Base-by-base conservation (phyloP, 306 rosid species). In the Dalbergia oliveri region DNA sequence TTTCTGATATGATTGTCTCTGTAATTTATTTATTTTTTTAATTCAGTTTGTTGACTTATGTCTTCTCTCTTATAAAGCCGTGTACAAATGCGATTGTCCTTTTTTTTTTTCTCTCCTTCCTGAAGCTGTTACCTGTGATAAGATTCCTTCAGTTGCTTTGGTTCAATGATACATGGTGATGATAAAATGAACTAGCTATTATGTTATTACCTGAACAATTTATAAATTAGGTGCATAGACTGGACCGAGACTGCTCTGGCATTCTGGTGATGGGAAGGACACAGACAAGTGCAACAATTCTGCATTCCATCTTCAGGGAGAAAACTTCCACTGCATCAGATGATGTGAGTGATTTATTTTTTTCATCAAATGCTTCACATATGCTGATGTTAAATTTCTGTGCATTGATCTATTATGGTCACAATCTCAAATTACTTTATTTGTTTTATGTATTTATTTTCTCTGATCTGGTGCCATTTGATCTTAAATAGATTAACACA, bases 221-320 rank as follows among this genome's bases (percentile, higher is more conserved):
- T 82, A 35, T 49, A 80, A 80, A 84, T 35, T 78, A 88, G 99
- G 97, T 90, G 69, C 98, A 95, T 68, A 93, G 98, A 80, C 92
- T 95, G 43, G 99, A 93, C 83, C 86, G 91, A 85, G 97, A 95
- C 81, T 86, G 94, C 81, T 83, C 96, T 53, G 99, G 99, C 79
- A 82, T 93, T 82, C 87, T 95, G 66, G 90, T 95, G 73, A 90
- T 95, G 99, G 99, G 97, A 47, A 88, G 99, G 81, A 93, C 98
- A 59, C 92, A 92, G 73, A 84, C 83, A 50, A 88, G 93, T 87
- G 88, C 96, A 14, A 79, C 92, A 70, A 60, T 87, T 82, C 87
- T 95, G 79, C 99, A 91, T 81, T 90, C 98, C 82, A 81, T 95
- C 69, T 93, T 95, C 87, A 87, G 94, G 16, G 94, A 91, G 82